Conservation (phyloP, 768 basidiomycete genomes). For the Leccinum sublutescens region DNA sequence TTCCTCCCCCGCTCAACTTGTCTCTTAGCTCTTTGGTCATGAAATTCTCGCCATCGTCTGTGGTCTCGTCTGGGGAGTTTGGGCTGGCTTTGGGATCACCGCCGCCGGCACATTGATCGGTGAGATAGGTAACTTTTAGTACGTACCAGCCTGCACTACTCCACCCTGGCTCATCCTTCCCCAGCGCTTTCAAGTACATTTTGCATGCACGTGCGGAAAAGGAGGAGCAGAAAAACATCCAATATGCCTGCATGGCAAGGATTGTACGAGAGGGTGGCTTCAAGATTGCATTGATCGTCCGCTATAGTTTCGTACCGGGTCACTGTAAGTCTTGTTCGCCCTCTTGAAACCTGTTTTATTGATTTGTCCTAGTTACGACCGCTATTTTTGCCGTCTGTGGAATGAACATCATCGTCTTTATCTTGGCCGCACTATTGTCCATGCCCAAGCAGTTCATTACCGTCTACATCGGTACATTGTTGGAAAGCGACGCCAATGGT, state of each 20-base stretch:
- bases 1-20: constrained; percentile 4
- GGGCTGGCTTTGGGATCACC: constrained; percentile 85
- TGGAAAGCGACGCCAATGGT: constrained; percentile 48
- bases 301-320: constrained; percentile 81
- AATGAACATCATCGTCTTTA: constrained; percentile 76
- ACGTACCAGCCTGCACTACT: constrained; percentile 28
- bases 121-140: constrained; percentile 89
- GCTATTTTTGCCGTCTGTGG: constrained; percentile 89
- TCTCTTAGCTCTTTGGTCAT: constrained; percentile 76
- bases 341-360: neutral
- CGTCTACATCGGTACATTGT: constrained; percentile 83
- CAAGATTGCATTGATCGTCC: constrained; percentile 73
- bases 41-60: constrained; percentile 88
- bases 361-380: constrained; percentile 62
- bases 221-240: constrained; percentile 54
- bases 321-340: constrained; percentile 56
- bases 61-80: constrained; percentile 88
- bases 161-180: constrained; percentile 13
- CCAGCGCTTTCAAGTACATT: constrained; percentile 80
- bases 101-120: constrained; percentile 80
- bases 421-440: constrained; percentile 76
- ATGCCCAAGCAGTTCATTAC: constrained; percentile 90
- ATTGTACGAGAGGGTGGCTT: constrained; percentile 88
- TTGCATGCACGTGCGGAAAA: constrained; percentile 76
- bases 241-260: constrained; percentile 60